These are phyloP conservation scores for Filobasidium floriforme DNA, from an alignment of 768 basidiomycete genomes.

Conservation along the genomic window DNA sequence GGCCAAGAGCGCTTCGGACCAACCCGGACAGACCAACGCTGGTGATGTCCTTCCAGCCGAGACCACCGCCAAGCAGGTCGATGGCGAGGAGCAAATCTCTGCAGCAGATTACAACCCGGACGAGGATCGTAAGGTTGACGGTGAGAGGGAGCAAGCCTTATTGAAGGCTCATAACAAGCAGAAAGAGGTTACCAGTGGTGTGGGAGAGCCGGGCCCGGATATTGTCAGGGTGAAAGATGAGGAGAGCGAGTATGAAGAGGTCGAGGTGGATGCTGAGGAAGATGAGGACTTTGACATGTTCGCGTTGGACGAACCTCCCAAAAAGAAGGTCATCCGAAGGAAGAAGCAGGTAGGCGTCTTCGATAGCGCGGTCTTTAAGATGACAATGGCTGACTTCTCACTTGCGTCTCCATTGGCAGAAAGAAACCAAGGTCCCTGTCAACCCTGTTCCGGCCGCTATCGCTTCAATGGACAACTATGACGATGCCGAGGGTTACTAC, in stretches of 20 bases:
- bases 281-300: constrained; percentile 97
- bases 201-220: constrained; percentile 32
- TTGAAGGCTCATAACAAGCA: constrained; percentile 22
- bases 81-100: constrained; percentile 59
- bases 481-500: constrained; percentile 94
- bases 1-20: constrained; percentile 58
- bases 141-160: constrained; percentile 56
- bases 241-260: constrained; percentile 49
- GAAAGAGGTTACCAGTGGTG: constrained; percentile 32
- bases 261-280: constrained; percentile 52
- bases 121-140: constrained; percentile 75
- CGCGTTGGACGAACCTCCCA: constrained; percentile 55
- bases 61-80: constrained; percentile 46
- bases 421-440: constrained; percentile 30
- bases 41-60: constrained; percentile 34
- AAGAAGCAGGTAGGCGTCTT: constrained; percentile 50
- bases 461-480: constrained; percentile 67
- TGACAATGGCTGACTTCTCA: not conserved
- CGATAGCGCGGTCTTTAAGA: constrained; percentile 11
- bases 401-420: not conserved
- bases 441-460: constrained; percentile 48
- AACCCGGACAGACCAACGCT: constrained; percentile 37
- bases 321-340: constrained; percentile 41
- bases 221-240: constrained; percentile 35
- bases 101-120: constrained; percentile 90